Evolutionary conservation across 805 yeast species (phyloP), one percentile per base, ranked within the genome.

Genomic region (Candida patagonica): DNA sequence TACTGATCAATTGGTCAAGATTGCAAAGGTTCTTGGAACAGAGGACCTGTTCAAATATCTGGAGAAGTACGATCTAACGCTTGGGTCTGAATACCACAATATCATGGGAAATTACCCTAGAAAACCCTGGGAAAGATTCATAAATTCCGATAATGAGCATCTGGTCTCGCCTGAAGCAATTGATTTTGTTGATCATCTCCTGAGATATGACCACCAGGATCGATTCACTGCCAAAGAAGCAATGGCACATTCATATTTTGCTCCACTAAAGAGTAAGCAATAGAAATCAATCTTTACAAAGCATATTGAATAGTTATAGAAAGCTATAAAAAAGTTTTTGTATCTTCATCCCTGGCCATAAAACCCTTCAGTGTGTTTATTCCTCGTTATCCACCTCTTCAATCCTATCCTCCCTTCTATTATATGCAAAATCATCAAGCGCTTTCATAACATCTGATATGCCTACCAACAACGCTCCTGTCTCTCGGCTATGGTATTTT

Each of bases 181-280:
- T 38, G 94, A 87, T 58, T 75, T 87, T 53, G 74, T 87, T 47
- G 95, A 84, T 58, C 73, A 78, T 51, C 65, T 88, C 46, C 67
- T 87, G 51, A 73, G 83, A 44, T 87, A 84, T 55, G 96, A 88
- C 57, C 96, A 88, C 59, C 86, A 83, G 56, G 81, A 80, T 57
- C 73, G 96, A 57, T 70, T 85, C 34, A 85, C 96, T 5, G 95
- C 95, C 1, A 74, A 71, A 58, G 95, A 88, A 59, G 92, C 95
- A 21, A 77, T 86, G 81, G 74, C 62, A 10, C 95, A 86, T 62
- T 53, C 53, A 15, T 61, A 61, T 45, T 61, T 61, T 47, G 60
- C 49, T 21, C 61, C 63, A 20, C 54, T 60, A 19, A 34, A 61
- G 22, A 40, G 24, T 20, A 33, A 40, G 42, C 42, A 40, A 25